Evolutionary conservation across 768 basidiomycete genomes (phyloP).

Genomic region (Russula virescens): DNA sequence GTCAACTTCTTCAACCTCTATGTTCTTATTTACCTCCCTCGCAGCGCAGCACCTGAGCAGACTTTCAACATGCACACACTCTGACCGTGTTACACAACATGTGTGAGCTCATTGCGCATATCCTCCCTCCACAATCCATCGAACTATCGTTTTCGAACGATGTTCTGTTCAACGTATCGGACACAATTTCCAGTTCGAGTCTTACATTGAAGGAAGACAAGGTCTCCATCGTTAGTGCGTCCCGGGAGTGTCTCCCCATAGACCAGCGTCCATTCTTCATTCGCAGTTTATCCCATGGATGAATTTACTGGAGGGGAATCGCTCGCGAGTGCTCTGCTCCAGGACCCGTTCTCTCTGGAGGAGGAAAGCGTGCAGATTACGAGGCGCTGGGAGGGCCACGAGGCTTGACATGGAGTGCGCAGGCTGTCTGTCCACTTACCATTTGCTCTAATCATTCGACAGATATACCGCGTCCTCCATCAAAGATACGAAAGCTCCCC

Average conservation of each 20-base stretch:
- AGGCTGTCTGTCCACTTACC: slow-evolving; percentile 10
- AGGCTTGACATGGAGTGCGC: slow-evolving; percentile 23
- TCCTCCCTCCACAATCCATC: slow-evolving; percentile 17
- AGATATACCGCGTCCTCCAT: slow-evolving; percentile 2
- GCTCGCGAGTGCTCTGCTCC: slow-evolving; percentile 65
- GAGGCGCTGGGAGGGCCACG: slow-evolving; percentile 41
- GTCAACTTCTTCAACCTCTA: not conserved
- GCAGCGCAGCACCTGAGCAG: not conserved
- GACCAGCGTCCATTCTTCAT: not conserved
- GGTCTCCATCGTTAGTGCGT: slow-evolving; percentile 19
- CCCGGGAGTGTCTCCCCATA: not conserved
- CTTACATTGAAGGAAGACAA: not conserved
- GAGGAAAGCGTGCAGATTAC: slow-evolving; percentile 39
- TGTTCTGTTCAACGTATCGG: slow-evolving; percentile 7
- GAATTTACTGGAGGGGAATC: slow-evolving; percentile 48
- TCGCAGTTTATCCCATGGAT: slow-evolving; percentile 53
- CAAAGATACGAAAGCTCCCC: not conserved
- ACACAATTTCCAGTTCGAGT: slow-evolving; percentile 10
- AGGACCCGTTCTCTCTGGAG: slow-evolving; percentile 63
- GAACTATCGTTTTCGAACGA: slow-evolving; percentile 18
- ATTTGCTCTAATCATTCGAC: not conserved
- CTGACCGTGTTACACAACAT: slow-evolving; percentile 17
- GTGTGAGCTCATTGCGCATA: slow-evolving; percentile 11
- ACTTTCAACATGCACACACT: slow-evolving; percentile 16
- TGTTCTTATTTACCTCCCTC: not conserved